These are phyloP conservation scores for Cercospora zeina DNA, from an alignment of 2,329 filamentous ascomycete species.

Conservation along the genomic window DNA sequence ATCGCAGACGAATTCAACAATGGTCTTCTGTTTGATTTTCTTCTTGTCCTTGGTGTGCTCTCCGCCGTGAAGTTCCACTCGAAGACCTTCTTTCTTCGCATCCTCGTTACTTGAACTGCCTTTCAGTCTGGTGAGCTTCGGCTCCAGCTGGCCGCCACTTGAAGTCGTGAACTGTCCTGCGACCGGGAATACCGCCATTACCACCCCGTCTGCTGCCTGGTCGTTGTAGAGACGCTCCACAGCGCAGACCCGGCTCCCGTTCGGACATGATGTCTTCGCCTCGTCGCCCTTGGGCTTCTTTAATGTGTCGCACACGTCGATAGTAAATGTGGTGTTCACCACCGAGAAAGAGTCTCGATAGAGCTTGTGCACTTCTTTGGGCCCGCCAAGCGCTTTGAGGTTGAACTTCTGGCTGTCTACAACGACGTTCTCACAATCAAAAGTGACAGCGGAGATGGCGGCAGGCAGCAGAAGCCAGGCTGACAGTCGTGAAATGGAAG, in stretches of 20 bases:
- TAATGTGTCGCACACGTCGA: conserved; percentile 73
- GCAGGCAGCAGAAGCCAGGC: conserved; percentile 37
- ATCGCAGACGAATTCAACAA: conserved; percentile 86
- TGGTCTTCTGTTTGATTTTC: conserved; percentile 71
- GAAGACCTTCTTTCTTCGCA: conserved; percentile 68
- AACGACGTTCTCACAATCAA: conserved; percentile 64
- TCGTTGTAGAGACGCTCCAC: conserved; percentile 61
- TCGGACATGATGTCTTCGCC: conserved; percentile 59
- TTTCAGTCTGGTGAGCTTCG: conserved; percentile 66
- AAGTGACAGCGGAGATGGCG: conserved; percentile 49
- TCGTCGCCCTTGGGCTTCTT: conserved; percentile 60
- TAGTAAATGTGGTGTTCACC: conserved; percentile 75
- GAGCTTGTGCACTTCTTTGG: conserved; percentile 65
- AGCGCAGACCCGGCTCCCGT: conserved; percentile 74
- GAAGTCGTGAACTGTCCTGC: conserved; percentile 67
- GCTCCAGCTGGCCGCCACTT: conserved; percentile 63
- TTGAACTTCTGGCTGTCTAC: conserved; percentile 64
- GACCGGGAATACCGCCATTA: conserved; percentile 66
- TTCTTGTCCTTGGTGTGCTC: conserved; percentile 60
- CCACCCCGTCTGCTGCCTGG: conserved; percentile 51
- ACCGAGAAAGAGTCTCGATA: conserved; percentile 52
- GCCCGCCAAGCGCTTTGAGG: conserved; percentile 63
- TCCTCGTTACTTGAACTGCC: conserved; percentile 65
- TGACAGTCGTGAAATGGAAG: conserved; percentile 26
- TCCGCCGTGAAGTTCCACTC: conserved; percentile 65